phyloP scores from a whole-genome alignment of 495 filamentous ascomycete species.

The Annulohypoxylon bovei region DNA sequence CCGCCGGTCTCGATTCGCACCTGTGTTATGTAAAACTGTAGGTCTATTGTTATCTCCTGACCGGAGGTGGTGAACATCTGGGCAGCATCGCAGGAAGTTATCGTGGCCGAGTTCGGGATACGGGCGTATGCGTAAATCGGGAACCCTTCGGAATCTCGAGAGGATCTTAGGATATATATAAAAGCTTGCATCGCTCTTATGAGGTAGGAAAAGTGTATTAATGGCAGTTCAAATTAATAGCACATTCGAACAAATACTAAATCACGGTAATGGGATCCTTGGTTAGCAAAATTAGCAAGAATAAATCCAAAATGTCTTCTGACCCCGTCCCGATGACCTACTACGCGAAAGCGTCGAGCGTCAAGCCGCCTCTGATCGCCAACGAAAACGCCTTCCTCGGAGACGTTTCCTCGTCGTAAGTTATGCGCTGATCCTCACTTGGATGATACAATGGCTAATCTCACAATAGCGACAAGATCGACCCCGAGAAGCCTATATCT shows the following conservation, averaged over 20 bases:
- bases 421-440: neutral
- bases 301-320: constrained; percentile 36
- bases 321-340: constrained; percentile 57
- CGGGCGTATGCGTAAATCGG: neutral
- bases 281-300: constrained; percentile 56
- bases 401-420: constrained; percentile 69
- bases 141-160: neutral
- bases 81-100: constrained; percentile 14
- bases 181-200: neutral
- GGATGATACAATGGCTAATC: neutral
- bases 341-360: constrained; percentile 68
- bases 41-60: constrained; percentile 41
- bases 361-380: constrained; percentile 75
- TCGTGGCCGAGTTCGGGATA: constrained; percentile 40
- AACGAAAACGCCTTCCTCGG: constrained; percentile 80
- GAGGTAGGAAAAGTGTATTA: neutral
- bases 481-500: constrained; percentile 71
- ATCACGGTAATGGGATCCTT: constrained; percentile 46
- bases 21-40: constrained; percentile 19
- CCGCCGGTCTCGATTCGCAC: constrained; percentile 10
- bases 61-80: constrained; percentile 28
- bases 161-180: constrained; percentile 1
- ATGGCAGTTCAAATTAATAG: neutral
- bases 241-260: neutral
- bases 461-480: constrained; percentile 59